A percentile compares a stretch with the other conserved stretches of the same genome.
Conservation (phyloP, 1,139 yeast genomes). For the Scheffersomyces segobiensis region DNA sequence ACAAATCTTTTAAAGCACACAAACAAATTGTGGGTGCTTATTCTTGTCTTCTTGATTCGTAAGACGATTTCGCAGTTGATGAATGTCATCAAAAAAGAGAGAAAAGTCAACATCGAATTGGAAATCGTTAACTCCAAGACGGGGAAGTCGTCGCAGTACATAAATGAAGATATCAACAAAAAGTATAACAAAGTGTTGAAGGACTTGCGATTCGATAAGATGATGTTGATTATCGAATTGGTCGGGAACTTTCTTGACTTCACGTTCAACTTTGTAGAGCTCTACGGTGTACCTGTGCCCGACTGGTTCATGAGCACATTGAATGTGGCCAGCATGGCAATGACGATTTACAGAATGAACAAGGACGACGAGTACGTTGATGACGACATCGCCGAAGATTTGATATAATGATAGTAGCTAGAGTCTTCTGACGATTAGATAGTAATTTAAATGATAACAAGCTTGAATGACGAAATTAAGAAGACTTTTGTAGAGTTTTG, state of each 20-base stretch:
- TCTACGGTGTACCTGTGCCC: slow-evolving; percentile 38
- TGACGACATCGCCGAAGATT: slow-evolving; percentile 48
- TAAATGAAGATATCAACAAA: slow-evolving; percentile 30
- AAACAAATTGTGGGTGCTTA: slow-evolving; percentile 47
- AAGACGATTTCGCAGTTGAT: slow-evolving; percentile 46
- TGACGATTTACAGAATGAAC: slow-evolving; percentile 54
- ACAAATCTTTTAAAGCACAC: slow-evolving; percentile 40
- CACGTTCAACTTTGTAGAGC: slow-evolving; percentile 43
- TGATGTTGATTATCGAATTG: slow-evolving; percentile 45
- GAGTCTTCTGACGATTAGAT: background rate
- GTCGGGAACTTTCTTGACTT: slow-evolving; percentile 47
- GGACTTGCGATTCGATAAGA: slow-evolving; percentile 46
- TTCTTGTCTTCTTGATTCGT: slow-evolving; percentile 42
- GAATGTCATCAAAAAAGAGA: slow-evolving; percentile 41
- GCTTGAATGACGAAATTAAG: background rate
- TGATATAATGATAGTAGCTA: slow-evolving; percentile 22
- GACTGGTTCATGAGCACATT: slow-evolving; percentile 46
- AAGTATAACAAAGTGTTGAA: slow-evolving; percentile 44
- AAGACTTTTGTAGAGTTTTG: too few relatives aligned
- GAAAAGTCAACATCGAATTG: slow-evolving; percentile 40
- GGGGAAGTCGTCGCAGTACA: slow-evolving; percentile 17
- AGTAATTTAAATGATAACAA: background rate
- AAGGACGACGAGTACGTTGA: slow-evolving; percentile 51
- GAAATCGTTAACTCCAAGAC: slow-evolving; percentile 29
- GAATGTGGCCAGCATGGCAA: slow-evolving; percentile 48